Conservation (phyloP, 768 basidiomycete species). For the Hygrophorus russula region DNA sequence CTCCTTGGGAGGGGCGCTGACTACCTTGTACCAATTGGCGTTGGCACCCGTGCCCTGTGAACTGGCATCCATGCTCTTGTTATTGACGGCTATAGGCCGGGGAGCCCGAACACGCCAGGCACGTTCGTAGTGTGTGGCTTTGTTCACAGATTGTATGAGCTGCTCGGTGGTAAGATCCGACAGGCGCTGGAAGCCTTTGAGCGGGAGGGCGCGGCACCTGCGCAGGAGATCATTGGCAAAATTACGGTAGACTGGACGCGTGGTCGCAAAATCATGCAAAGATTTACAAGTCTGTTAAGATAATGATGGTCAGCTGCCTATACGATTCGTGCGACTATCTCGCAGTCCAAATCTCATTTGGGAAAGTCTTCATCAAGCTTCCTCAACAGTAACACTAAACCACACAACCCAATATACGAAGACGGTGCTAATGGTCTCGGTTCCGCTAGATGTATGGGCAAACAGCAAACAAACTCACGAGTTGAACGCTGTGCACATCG, state of each 20-base stretch:
- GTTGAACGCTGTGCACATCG: constrained; percentile 51
- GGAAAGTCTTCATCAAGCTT: neutral
- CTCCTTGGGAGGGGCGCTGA: constrained; percentile 53
- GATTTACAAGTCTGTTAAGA: constrained; percentile 48
- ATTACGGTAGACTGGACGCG: constrained; percentile 57
- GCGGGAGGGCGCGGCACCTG: constrained; percentile 56
- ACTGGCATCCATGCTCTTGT: constrained; percentile 2
- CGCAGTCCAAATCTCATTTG: neutral
- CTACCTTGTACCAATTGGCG: constrained; percentile 54
- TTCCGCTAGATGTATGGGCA: neutral
- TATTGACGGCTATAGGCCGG: constrained; percentile 28
- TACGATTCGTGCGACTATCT: neutral
- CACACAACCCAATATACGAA: neutral
- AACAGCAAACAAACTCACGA: constrained; percentile 40
- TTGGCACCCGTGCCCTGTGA: constrained; percentile 1
- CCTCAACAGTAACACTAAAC: neutral
- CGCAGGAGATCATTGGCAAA: constrained; percentile 51
- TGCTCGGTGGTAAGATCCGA: constrained; percentile 52
- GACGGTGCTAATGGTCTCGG: neutral
- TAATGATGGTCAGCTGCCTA: constrained; percentile 1
- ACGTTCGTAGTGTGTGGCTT: constrained; percentile 47
- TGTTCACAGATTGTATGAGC: constrained; percentile 52
- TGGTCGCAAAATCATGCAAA: constrained; percentile 47
- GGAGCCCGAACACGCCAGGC: constrained; percentile 55
- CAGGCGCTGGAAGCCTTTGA: constrained; percentile 59